Conservation (phyloP, 2,329 filamentous ascomycete species). For the Chrysoporthe deuterocubensis region DNA sequence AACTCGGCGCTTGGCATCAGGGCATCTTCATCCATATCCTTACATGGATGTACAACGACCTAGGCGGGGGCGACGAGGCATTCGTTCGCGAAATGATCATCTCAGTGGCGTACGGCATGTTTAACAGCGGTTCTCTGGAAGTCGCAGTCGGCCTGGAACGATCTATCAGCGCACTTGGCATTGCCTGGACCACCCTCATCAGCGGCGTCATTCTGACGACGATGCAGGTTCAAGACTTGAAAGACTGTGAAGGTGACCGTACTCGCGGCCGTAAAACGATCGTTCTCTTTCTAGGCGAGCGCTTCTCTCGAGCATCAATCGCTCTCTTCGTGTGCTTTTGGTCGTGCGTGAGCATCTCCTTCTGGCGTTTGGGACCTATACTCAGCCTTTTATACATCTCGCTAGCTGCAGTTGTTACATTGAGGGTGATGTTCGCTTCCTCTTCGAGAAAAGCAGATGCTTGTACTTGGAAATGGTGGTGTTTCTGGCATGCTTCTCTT, state of each 20-base stretch:
- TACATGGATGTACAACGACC: slow-evolving; percentile 36
- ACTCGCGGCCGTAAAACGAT: slow-evolving; percentile 33
- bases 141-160: slow-evolving; percentile 30
- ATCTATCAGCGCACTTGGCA: slow-evolving; percentile 29
- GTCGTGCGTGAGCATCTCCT: slow-evolving; percentile 7
- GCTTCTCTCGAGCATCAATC: background rate
- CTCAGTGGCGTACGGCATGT: slow-evolving; percentile 33
- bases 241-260: slow-evolving; percentile 34
- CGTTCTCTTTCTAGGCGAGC: slow-evolving; percentile 33
- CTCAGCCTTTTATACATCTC: background rate
- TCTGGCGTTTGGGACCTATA: background rate
- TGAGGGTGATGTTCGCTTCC: background rate
- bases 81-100: slow-evolving; percentile 33
- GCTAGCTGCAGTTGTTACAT: background rate
- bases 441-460: slow-evolving; percentile 2
- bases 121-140: slow-evolving; percentile 33
- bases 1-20: slow-evolving; percentile 32
- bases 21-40: slow-evolving; percentile 31
- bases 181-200: slow-evolving; percentile 32
- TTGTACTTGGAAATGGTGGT: slow-evolving; percentile 16
- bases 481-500: slow-evolving; percentile 12
- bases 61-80: slow-evolving; percentile 33
- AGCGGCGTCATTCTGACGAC: slow-evolving; percentile 34
- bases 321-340: slow-evolving; percentile 13
- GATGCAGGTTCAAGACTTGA: slow-evolving; percentile 25